A percentile compares a stretch with the other conserved stretches of the same genome.
Evolutionary conservation across 2,329 filamentous ascomycete genomes (phyloP).

Genomic region (Alternaria postmessia): DNA sequence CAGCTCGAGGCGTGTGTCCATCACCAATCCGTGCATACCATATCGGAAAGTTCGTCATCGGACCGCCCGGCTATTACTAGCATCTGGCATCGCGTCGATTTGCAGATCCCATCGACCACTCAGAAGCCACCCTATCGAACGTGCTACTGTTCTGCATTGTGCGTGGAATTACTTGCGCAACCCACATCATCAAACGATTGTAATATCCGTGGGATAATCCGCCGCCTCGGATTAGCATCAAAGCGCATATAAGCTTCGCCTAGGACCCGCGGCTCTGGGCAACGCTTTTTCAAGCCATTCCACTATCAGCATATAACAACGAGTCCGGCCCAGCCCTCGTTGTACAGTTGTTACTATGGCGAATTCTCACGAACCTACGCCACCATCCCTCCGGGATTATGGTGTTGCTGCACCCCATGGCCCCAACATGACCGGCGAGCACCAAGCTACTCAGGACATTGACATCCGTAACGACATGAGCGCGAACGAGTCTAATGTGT

Average conservation of each 20-base stretch:
- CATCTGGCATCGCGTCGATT: conserved; percentile 16
- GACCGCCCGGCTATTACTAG: conserved; percentile 27
- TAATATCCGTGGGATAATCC: conserved; percentile 1
- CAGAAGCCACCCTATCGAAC: conserved; percentile 22
- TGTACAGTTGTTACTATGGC: conserved; percentile 26
- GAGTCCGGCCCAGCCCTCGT: conserved; percentile 1
- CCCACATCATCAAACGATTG: conserved; percentile 1
- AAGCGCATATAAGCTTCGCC: conserved; percentile 23
- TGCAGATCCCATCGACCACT: conserved; percentile 26
- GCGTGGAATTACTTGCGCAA: conserved; percentile 15
- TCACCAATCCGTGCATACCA: conserved; percentile 1
- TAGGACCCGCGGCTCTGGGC: conserved; percentile 5
- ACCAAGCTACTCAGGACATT: conserved; percentile 53
- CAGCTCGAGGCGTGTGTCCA: neutral
- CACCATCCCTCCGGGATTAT: conserved; percentile 55
- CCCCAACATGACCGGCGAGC: conserved; percentile 55
- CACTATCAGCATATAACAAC: neutral
- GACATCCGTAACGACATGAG: conserved; percentile 60
- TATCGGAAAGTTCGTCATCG: conserved; percentile 16
- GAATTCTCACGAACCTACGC: conserved; percentile 30
- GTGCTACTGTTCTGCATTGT: conserved; percentile 25
- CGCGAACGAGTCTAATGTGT: conserved; percentile 67
- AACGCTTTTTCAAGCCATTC: neutral
- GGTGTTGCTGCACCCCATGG: conserved; percentile 59
- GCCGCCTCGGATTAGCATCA: neutral